phyloP scores from a whole-genome alignment of 352 stramenopile species.

The Salisapilia sapeloensis region DNA sequence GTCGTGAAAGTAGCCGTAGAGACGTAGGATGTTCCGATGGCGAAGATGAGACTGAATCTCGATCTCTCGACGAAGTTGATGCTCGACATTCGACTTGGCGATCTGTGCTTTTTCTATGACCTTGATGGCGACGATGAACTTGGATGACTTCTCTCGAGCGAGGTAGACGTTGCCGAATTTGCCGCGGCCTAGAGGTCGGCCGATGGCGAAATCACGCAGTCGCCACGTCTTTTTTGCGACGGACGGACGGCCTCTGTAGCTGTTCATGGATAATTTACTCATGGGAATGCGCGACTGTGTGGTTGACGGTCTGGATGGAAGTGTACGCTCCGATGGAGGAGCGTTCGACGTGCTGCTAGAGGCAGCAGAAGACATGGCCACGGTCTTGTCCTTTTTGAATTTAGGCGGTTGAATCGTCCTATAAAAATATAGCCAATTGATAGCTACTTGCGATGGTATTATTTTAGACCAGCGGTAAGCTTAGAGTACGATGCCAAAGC shows the following conservation, averaged over 20 bases:
- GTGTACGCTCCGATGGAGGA: too few relatives aligned
- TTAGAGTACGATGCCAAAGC: too few relatives aligned
- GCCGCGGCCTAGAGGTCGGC: slow-evolving; percentile 93
- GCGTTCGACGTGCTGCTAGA: too few relatives aligned
- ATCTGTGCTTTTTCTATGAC: slow-evolving; percentile 97
- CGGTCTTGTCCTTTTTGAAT: too few relatives aligned
- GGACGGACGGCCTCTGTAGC: slow-evolving; percentile 1
- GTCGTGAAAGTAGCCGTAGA: slow-evolving; percentile 99
- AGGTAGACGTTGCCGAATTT: slow-evolving; percentile 99
- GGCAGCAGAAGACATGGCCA: too few relatives aligned
- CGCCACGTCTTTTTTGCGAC: slow-evolving; percentile 88
- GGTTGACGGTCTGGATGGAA: too few relatives aligned
- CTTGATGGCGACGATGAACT: slow-evolving; percentile 99
- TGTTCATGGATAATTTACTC: too few relatives aligned
- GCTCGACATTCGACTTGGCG: slow-evolving; percentile 93
- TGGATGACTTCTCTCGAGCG: slow-evolving; percentile 92
- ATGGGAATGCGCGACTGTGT: too few relatives aligned
- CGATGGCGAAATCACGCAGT: slow-evolving; percentile 98
- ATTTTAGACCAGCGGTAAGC: too few relatives aligned
- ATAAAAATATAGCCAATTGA: too few relatives aligned
- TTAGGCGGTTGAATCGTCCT: too few relatives aligned
- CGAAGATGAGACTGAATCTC: slow-evolving; percentile 98
- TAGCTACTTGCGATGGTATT: too few relatives aligned
- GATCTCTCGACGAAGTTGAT: slow-evolving; percentile 98
- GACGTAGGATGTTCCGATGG: slow-evolving; percentile 93